Percentiles rank a stretch among this genome's conserved stretches.
phyloP scores from a whole-genome alignment of 192 early-diverging fungal species.

The Ambispora gerdemannii region DNA sequence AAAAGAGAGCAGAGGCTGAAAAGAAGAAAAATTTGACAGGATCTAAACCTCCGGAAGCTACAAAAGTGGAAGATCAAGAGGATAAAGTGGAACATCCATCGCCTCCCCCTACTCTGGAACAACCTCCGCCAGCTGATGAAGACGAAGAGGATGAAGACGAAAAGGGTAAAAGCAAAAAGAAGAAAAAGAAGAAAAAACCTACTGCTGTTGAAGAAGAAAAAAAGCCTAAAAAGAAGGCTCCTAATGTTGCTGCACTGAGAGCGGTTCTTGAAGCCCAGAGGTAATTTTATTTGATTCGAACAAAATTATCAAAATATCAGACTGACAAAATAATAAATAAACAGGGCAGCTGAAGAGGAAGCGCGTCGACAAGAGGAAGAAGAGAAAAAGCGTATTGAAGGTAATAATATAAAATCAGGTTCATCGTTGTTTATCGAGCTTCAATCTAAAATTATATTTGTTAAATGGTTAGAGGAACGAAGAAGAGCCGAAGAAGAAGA shows the following conservation, averaged over 20 bases:
- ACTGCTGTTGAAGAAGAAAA: slow-evolving; percentile 48
- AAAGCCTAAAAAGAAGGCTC: slow-evolving; percentile 61
- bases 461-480: slow-evolving; percentile 12
- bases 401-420: background rate
- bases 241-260: slow-evolving; percentile 51
- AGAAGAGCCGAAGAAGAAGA: slow-evolving; percentile 66
- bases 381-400: slow-evolving; percentile 48
- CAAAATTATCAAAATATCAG: slow-evolving; percentile 31
- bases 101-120: slow-evolving; percentile 30
- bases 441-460: background rate
- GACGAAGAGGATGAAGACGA: slow-evolving; percentile 44
- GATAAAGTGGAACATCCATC: slow-evolving; percentile 41
- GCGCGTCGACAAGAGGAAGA: slow-evolving; percentile 62
- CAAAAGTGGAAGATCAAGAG: slow-evolving; percentile 37
- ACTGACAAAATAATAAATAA: slow-evolving; percentile 18
- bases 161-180: slow-evolving; percentile 45
- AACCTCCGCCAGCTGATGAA: too few species aligned
- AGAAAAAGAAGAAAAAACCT: slow-evolving; percentile 61
- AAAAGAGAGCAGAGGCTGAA: slow-evolving; percentile 47
- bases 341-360: slow-evolving; percentile 78
- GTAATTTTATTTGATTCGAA: background rate
- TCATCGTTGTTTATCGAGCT: background rate
- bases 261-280: slow-evolving; percentile 32
- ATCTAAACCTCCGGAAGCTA: slow-evolving; percentile 20
- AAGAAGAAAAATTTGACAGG: slow-evolving; percentile 44